A percentile compares a stretch with the other conserved stretches of the same genome.
Evolutionary conservation across 208 protist species (phyloP).

Genomic region (Leishmania guyanensis): DNA sequence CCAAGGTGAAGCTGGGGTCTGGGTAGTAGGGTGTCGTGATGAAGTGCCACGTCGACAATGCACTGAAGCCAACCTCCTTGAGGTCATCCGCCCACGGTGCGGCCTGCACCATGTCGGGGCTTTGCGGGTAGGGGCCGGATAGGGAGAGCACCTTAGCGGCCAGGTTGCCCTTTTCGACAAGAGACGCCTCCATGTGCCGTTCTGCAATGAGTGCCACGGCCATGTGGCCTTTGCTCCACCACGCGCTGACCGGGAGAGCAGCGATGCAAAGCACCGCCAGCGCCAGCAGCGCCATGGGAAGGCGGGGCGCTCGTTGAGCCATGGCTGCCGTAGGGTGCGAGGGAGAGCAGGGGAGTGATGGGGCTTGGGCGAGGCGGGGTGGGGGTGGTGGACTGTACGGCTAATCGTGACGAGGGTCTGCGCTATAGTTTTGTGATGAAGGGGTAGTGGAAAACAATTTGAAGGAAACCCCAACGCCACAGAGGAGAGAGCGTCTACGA

Average conservation of each 20-base stretch:
- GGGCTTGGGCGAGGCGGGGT: not conserved
- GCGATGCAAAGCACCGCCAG: not conserved
- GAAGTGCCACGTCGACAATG: constrained; percentile 55
- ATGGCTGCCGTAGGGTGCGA: not conserved
- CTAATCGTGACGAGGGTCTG: not conserved
- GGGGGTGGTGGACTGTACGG: not conserved
- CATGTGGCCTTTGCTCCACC: constrained; percentile 67
- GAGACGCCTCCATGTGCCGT: constrained; percentile 26
- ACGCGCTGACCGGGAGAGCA: constrained; percentile 21
- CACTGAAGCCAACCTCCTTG: constrained; percentile 27
- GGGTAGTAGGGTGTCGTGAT: constrained; percentile 49
- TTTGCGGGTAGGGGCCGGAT: constrained; percentile 43
- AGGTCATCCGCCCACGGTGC: constrained; percentile 60
- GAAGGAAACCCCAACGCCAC: not conserved
- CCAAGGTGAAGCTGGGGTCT: constrained; percentile 14
- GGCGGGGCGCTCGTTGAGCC: not conserved
- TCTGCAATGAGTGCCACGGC: constrained; percentile 50
- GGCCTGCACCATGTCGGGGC: constrained; percentile 44
- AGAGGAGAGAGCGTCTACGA: not conserved
- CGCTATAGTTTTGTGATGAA: not conserved
- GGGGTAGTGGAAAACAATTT: not conserved
- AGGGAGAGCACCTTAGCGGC: constrained; percentile 7
- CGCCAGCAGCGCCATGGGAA: not conserved
- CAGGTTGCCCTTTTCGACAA: constrained; percentile 18
- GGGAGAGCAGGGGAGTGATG: not conserved